Evolutionary conservation across 768 basidiomycete species (phyloP).

Genomic region (Termitomyces sp.): DNA sequence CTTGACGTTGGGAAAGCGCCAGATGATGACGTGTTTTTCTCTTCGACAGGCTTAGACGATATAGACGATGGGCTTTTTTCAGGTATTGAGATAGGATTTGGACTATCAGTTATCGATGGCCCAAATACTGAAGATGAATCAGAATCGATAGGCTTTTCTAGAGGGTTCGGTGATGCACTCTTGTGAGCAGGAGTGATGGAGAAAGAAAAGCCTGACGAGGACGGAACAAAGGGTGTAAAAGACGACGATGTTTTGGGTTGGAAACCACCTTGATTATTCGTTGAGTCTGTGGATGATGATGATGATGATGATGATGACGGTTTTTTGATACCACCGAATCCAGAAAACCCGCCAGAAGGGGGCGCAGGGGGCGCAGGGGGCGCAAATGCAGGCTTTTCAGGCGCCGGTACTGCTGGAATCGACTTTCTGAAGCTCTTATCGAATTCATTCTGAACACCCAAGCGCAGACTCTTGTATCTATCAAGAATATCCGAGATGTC

Average conservation of each 20-base stretch:
- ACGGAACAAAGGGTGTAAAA: neutral
- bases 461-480: constrained; percentile 56
- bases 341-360: constrained; percentile 7
- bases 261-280: constrained; percentile 2
- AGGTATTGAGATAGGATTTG: neutral
- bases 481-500: constrained; percentile 56
- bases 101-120: neutral
- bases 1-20: neutral
- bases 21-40: neutral
- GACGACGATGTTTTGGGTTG: constrained; percentile 3
- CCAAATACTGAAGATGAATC: neutral
- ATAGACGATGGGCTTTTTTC: neutral
- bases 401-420: constrained; percentile 7
- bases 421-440: constrained; percentile 29
- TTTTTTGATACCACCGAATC: constrained; percentile 31
- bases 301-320: neutral
- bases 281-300: neutral
- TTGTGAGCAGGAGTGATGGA: neutral
- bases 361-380: constrained; percentile 24
- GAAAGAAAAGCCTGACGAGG: constrained; percentile 13
- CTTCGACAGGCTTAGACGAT: neutral
- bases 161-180: constrained; percentile 1
- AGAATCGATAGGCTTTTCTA: neutral
- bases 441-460: constrained; percentile 53
- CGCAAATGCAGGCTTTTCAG: constrained; percentile 17